These are phyloP conservation scores for Warburgia ugandensis DNA, from an alignment of 164 flowering plant species.

Conservation along the genomic window DNA sequence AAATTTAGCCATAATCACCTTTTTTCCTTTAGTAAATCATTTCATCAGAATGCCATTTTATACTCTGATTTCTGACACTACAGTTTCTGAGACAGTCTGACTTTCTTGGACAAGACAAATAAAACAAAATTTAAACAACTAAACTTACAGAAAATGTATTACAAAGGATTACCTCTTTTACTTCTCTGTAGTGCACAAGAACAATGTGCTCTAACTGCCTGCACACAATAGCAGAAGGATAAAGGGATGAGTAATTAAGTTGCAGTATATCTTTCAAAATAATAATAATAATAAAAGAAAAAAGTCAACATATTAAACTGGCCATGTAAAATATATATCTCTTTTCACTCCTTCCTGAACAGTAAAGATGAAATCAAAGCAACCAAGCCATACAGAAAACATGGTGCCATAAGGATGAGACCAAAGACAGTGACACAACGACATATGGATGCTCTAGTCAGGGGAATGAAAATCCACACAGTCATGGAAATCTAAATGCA, in stretches of 20 bases:
- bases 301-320: background rate
- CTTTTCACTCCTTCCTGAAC: no score
- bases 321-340: no score
- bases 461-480: no score
- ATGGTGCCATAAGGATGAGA: no score
- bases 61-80: background rate
- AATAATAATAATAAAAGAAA: background rate
- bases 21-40: no score
- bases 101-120: background rate
- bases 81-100: no score
- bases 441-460: no score
- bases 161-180: conserved; percentile 44
- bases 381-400: no score
- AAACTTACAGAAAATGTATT: background rate
- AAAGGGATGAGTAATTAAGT: background rate
- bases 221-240: conserved; percentile 9
- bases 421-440: no score
- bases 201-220: conserved; percentile 66
- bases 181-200: conserved; percentile 72
- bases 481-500: no score
- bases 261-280: background rate
- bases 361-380: no score
- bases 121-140: background rate
- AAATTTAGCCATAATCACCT: no score
- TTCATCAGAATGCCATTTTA: background rate